A percentile compares a stretch with the other conserved stretches of the same genome.
Conservation (phyloP, 2,329 filamentous ascomycete genomes). For the Colletotrichum sp. region DNA sequence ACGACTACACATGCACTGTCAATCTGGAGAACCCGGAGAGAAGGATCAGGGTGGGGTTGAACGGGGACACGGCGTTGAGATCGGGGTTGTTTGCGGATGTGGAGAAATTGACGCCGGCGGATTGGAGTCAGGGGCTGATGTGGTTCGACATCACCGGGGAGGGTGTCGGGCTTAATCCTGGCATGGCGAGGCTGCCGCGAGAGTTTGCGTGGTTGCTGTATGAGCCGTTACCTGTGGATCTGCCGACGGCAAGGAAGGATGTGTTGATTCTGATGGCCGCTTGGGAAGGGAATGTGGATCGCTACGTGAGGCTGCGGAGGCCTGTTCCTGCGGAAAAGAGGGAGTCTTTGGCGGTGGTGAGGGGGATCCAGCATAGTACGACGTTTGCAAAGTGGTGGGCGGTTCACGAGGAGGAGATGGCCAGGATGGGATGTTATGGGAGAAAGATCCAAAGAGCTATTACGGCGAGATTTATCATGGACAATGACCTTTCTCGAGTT, state of each 20-base stretch:
- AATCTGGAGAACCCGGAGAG: neutral
- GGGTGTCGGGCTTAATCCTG: neutral
- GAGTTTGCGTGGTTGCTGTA: neutral
- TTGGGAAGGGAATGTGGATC: neutral
- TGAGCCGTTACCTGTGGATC: neutral
- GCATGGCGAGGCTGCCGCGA: neutral
- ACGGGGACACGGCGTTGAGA: neutral
- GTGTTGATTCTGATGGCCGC: neutral
- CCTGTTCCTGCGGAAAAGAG: neutral
- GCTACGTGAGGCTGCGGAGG: neutral
- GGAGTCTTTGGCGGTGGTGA: neutral
- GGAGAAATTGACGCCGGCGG: neutral
- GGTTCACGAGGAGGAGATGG: neutral
- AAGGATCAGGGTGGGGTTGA: neutral
- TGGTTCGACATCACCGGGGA: neutral
- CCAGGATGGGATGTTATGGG: neutral
- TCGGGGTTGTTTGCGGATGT: neutral
- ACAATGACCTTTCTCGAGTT: constrained; percentile 28
- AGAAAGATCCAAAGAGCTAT: constrained; percentile 21
- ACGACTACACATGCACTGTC: constrained; percentile 35
- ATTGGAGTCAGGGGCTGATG: neutral
- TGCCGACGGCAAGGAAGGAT: neutral
- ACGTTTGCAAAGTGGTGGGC: constrained; percentile 39
- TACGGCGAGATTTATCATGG: constrained; percentile 29
- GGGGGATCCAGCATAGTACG: constrained; percentile 41